phyloP scores from a whole-genome alignment of 2,329 filamentous ascomycete species.

The Botryotinia narcissicola region DNA sequence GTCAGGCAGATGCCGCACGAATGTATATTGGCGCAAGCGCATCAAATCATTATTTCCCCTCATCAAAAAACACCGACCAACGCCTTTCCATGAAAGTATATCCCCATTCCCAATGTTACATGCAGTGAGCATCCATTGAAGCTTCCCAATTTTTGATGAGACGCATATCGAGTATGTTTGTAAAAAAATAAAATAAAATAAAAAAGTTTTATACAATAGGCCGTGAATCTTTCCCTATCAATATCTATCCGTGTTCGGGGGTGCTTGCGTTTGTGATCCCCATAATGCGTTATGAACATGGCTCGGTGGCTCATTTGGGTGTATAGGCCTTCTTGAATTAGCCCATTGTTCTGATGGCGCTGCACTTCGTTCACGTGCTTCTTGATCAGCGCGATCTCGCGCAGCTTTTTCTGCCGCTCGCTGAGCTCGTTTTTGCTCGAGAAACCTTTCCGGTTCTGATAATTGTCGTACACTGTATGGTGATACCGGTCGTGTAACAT shows the following conservation, averaged over 20 bases:
- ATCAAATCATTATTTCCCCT: constrained; percentile 10
- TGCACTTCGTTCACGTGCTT: not conserved
- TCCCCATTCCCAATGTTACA: constrained; percentile 2
- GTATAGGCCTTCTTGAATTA: constrained; percentile 4
- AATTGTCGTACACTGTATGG: constrained; percentile 12
- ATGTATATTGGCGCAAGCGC: constrained; percentile 14
- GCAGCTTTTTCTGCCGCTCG: constrained; percentile 1
- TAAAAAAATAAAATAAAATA: not conserved
- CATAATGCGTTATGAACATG: constrained; percentile 16
- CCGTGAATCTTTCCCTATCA: not conserved
- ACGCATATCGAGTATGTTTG: not conserved
- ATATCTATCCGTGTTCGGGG: not conserved
- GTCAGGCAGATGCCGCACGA: constrained; percentile 6
- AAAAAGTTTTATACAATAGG: constrained; percentile 14
- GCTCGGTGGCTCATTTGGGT: not conserved
- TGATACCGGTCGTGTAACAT: constrained; percentile 4
- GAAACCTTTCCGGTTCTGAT: constrained; percentile 26
- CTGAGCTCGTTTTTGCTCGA: constrained; percentile 25
- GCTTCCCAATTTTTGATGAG: not conserved
- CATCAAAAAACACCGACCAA: constrained; percentile 5
- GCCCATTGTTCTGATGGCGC: constrained; percentile 9
- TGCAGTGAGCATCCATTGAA: not conserved
- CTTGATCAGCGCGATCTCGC: not conserved
- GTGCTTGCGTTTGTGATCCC: constrained; percentile 7
- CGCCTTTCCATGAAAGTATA: not conserved